Evolutionary conservation across 805 yeast genomes (phyloP), one percentile per base, ranked within the genome.

Genomic region (Brettanomyces anomalus): DNA sequence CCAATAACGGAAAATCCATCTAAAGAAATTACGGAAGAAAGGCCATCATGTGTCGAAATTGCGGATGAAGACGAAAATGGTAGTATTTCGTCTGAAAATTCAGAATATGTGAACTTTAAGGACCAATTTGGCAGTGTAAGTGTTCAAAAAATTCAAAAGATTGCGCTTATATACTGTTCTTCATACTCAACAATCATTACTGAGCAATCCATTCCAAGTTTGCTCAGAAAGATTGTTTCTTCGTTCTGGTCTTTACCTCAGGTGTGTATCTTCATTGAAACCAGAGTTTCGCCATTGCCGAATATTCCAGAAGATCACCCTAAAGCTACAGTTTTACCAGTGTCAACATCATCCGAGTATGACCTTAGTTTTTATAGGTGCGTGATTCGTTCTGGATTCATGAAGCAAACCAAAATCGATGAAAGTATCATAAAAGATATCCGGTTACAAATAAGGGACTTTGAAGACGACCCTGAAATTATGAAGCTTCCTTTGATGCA

Each of bases 341-440:
- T 67, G 20, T 66, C 70, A 45, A 64, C 62, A 33, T 45, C 54
- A 8, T 45, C 54, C 7, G 40, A 26, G 4, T n/a, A 26, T 26
- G 50, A 69, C 20, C 63, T 67, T 2, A 76, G 77, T 1, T 71
- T 72, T 49, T 71, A 69, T 58, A 58, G 72, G 45, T 72, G 77
- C 45, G 59, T 73, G 14, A 49, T 74, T 5, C 59, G 74, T 20
- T 72, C 66, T 45, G 80, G 80, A 3, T 75, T 73, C 53, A 70
- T 69, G 72, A 74, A 70, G 36, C 51, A 50, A 16, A 50, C 58
- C 3, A 42, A 37, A 17, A 41, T 64, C 17, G 48, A 48, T 41
- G 55, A 44, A 21, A 18, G 20, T 10, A 38, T 60, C 13, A 26
- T 61, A 14, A 48, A 47, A 17, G 47, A 44, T 3, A 49, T 61